These are phyloP conservation scores for Ophiosphaerella korrae DNA, from an alignment of 2,329 filamentous ascomycete genomes.

Conservation along the genomic window DNA sequence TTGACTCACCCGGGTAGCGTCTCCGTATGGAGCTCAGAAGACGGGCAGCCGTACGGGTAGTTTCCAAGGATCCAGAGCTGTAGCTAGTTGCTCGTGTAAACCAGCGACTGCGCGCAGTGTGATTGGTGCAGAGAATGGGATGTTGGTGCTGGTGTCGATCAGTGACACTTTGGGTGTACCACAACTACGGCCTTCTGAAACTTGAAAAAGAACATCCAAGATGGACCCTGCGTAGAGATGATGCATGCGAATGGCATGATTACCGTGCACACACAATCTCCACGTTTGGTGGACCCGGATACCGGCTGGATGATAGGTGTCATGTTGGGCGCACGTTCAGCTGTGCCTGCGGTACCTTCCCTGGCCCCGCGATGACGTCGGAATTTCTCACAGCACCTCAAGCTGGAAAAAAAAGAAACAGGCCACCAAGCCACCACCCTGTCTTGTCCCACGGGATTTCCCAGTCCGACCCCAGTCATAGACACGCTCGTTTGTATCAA, in stretches of 20 bases:
- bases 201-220: too few species aligned
- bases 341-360: constrained; percentile 1
- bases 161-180: too few species aligned
- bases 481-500: constrained; percentile 6
- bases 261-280: not conserved
- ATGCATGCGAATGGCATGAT: too few species aligned
- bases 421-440: not conserved
- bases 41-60: too few species aligned
- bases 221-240: too few species aligned
- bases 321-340: not conserved
- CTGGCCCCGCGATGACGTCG: constrained; percentile 10
- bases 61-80: too few species aligned
- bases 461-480: not conserved
- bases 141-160: too few species aligned
- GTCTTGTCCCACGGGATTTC: not conserved
- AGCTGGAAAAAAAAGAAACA: constrained; percentile 6
- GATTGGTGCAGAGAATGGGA: too few species aligned
- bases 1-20: not conserved
- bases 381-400: constrained; percentile 3
- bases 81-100: too few species aligned
- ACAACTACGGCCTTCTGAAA: too few species aligned
- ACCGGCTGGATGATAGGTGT: not conserved
- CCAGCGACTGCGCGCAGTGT: too few species aligned
- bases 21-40: not conserved
- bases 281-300: not conserved